These are phyloP conservation scores for Stipa capillata DNA, from an alignment of 176 grass and related monocot species.

Conservation along the genomic window DNA sequence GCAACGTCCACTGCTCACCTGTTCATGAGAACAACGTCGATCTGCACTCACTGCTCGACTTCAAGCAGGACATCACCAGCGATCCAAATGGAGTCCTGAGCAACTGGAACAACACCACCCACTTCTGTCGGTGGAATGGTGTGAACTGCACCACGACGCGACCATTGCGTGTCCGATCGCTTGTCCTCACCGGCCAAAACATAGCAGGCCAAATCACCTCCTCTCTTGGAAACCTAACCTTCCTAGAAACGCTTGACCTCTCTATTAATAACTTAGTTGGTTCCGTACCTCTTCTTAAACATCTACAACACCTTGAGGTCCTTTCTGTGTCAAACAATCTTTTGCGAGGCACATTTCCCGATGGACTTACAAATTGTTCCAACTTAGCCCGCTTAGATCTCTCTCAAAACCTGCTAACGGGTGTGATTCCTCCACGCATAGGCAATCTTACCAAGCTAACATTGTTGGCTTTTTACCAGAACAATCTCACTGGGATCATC, in stretches of 20 bases:
- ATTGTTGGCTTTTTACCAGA: background rate
- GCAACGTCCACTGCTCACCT: background rate
- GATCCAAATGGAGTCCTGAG: background rate
- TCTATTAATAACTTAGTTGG: background rate
- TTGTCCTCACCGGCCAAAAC: background rate
- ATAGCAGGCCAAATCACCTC: background rate
- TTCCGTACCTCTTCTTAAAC: background rate
- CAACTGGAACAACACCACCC: background rate
- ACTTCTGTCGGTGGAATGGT: background rate
- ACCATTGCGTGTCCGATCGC: accelerated
- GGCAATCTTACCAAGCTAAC: slow-evolving; percentile 1
- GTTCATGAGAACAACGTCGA: background rate
- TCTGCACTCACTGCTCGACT: background rate
- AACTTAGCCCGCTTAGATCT: background rate
- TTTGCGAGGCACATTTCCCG: background rate
- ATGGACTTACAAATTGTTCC: background rate
- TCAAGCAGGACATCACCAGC: background rate
- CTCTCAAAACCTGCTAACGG: background rate
- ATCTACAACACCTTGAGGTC: background rate
- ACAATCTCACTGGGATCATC: slow-evolving; percentile 14
- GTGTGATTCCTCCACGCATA: slow-evolving; percentile 8
- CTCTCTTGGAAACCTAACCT: background rate
- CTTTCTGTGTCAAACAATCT: accelerated
- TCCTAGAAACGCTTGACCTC: background rate
- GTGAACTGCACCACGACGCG: background rate